Base-by-base conservation (phyloP, 2,329 filamentous ascomycete species). In the Scedosporium dehoogii region DNA sequence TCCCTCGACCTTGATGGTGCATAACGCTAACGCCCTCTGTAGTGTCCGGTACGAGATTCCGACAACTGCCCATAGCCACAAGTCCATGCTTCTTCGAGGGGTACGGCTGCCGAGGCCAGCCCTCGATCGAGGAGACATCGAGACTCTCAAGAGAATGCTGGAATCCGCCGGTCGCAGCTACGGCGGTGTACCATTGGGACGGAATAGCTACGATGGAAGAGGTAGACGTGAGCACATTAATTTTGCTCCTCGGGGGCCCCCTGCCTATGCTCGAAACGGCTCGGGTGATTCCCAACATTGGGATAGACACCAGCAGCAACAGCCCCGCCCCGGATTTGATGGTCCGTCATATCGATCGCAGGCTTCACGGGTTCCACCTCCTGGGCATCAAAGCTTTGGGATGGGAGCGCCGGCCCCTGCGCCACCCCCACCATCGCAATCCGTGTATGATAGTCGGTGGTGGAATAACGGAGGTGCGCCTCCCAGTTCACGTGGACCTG, bases 11-110 rank as follows among this genome's bases (percentile, higher is more conserved):
- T n/a, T 41, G 25, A n/a, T 29, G 51, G 48, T n/a, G 16, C 55
- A 18, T 44, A 55, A 46, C 16, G 63, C 74, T 78, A 71, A 77
- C 67, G 12, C 55, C 29, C 5, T 61, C 16, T 48, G 46, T 66
- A 96, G 90, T 70, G 92, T 97, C 10, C 79, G 90, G 70, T 99
- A 96, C 71, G 85, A 91, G 55, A 89, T 97, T 75, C 92, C 93
- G 0, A 79, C 82, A 48, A 85, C 85, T 18, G 80, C 79, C 9
- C 83, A 90, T 68, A 78, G 85, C 4, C 94, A 99, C 76, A 97
- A 97, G 72, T 97, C 92, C 5, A 96, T 96, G 89, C 82, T 99
- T 14, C 81, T 99, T 42, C 87, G 91, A 2, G 94, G 94, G 12
- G 86, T 92, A 46, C 86, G 88, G 68, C 81, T 92, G 63, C 85